A percentile compares a stretch with the other conserved stretches of the same genome.
Evolutionary conservation across 805 yeast genomes (phyloP).

Genomic region (Candida ascalaphidarum): DNA sequence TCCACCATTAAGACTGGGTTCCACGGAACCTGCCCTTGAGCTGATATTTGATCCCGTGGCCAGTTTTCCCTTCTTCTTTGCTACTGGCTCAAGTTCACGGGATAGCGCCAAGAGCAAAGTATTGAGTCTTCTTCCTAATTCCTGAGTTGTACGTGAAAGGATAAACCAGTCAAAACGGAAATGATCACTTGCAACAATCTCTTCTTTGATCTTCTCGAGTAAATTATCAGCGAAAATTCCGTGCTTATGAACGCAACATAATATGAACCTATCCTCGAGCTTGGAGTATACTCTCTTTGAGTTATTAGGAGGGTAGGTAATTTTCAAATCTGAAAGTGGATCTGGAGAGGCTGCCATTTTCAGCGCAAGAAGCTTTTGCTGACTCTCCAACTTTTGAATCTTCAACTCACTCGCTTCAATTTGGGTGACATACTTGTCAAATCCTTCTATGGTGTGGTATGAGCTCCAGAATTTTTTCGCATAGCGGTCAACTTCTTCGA

Average conservation of each 20-base stretch:
- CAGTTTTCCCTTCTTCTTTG: conserved; percentile 30
- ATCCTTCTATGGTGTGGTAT: conserved; percentile 54
- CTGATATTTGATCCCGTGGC: conserved; percentile 14
- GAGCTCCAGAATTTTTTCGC: conserved; percentile 57
- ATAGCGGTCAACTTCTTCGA: conserved; percentile 53
- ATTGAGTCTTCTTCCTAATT: conserved; percentile 58
- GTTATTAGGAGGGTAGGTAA: conserved; percentile 77
- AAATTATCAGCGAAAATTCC: conserved; percentile 56
- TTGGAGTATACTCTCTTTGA: conserved; percentile 67
- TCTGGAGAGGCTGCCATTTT: conserved; percentile 47
- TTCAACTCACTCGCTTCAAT: conserved; percentile 71
- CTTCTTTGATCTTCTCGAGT: conserved; percentile 58
- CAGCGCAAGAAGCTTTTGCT: conserved; percentile 43
- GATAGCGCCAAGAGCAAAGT: conserved; percentile 62
- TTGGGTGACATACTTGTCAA: conserved; percentile 61
- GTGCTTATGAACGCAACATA: conserved; percentile 51
- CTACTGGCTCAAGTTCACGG: conserved; percentile 56
- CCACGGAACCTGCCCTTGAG: conserved; percentile 27
- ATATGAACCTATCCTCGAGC: conserved; percentile 60
- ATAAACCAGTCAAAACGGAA: conserved; percentile 72
- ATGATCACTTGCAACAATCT: conserved; percentile 47
- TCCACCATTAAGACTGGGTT: too few relatives aligned
- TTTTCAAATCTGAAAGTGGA: conserved; percentile 54
- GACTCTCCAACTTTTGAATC: conserved; percentile 43
- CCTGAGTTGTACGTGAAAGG: conserved; percentile 63